Evolutionary conservation across 1,284 basidiomycete species (phyloP), one percentile per base, ranked within the genome.

Genomic region (Ganoderma multipileum): DNA sequence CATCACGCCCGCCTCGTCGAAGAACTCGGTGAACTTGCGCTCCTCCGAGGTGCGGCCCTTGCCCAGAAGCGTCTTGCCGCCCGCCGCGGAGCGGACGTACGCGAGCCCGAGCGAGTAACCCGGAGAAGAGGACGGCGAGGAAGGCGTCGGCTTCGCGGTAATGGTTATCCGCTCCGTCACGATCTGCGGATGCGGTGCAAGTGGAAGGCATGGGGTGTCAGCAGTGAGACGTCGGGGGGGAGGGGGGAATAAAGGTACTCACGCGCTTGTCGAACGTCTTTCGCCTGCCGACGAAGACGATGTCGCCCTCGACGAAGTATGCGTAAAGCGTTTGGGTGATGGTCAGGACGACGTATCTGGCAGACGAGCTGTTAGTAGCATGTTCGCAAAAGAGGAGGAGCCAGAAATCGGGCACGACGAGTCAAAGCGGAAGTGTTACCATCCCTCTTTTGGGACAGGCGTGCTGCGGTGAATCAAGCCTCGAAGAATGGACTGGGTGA

Each of bases 251-350:
- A 50, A 3, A 33, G 33, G 33, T n/a, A 82, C 89, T 71, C 73
- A 93, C 92, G 70, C 91, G 86, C 79, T 94, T 94, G 41, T 92
- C 92, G 73, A 95, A 89, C 26, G 92, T 92, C 80, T 94, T 94
- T 71, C 94, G 88, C 77, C 91, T 93, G 47, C 93, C 94, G 47
- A 92, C 89, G 76, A 94, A 96, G 62, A 96, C 88, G 65, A 88
- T 90, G 69, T 93, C 85, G 52, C 91, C 90, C 79, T 96, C 94
- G 67, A 96, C 80, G 72, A 94, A 93, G 77, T 91, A 94, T 26
- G 91, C 86, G 76, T 96, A 96, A 36, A 94, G 81, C 12, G 91
- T 88, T 79, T 94, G 91, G 26, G 90, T 76, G 42, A 85, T 79
- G 7, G 91, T 93, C 66, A 96, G 82, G 61, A 91, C 65, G 55